A percentile compares a stretch with the other conserved stretches of the same genome.
phyloP scores from a whole-genome alignment of 2,329 filamentous ascomycete genomes.

The Fusarium chaquense region DNA sequence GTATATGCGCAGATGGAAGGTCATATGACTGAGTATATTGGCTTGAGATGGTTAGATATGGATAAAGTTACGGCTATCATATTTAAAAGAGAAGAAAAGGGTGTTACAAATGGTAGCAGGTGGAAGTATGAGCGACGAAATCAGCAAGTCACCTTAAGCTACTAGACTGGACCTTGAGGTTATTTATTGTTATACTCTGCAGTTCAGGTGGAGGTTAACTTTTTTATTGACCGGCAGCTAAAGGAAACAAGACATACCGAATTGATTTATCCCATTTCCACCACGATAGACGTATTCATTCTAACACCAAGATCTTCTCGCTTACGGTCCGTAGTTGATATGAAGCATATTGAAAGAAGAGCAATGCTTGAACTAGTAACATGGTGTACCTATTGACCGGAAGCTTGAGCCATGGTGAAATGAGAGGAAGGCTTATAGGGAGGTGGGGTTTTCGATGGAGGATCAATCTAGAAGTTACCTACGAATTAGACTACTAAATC shows the following conservation, averaged over 20 bases:
- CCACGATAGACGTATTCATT: neutral
- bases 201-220: no score
- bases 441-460: constrained; percentile 26
- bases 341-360: neutral
- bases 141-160: no score
- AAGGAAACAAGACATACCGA: no score
- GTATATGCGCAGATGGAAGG: neutral
- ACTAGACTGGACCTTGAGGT: no score
- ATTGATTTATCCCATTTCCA: neutral
- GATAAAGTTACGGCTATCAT: neutral
- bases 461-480: neutral
- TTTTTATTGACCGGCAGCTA: no score
- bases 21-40: neutral
- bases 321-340: neutral
- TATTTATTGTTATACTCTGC: no score
- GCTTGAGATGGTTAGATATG: neutral
- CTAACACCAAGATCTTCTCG: neutral
- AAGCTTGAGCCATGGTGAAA: neutral
- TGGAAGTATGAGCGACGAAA: no score
- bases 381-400: neutral
- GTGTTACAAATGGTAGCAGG: no score
- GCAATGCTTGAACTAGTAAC: neutral
- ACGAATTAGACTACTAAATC: neutral
- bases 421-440: constrained; percentile 14
- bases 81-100: no score